phyloP scores from a whole-genome alignment of 495 filamentous ascomycete genomes.

The Glonium stellatum region DNA sequence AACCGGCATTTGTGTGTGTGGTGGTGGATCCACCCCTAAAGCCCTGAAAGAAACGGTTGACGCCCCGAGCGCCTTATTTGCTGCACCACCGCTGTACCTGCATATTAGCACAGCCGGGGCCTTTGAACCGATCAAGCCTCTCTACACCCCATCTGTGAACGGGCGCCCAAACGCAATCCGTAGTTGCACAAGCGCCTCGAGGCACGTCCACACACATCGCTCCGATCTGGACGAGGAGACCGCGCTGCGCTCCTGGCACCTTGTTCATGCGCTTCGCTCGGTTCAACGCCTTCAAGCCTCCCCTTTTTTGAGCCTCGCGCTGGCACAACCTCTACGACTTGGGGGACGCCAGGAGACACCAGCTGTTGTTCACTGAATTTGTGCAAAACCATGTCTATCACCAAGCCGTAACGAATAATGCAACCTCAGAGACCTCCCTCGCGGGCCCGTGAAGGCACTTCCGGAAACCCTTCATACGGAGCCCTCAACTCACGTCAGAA shows the following conservation, averaged over 20 bases:
- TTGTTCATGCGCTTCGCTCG: slow-evolving; percentile 18
- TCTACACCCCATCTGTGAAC: background rate
- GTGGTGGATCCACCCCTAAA: background rate
- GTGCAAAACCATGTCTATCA: slow-evolving; percentile 25
- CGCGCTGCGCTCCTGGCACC: slow-evolving; percentile 2
- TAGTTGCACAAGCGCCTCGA: background rate
- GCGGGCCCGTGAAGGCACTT: slow-evolving; percentile 11
- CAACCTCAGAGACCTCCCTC: slow-evolving; percentile 14
- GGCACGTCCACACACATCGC: background rate
- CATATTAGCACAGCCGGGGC: background rate
- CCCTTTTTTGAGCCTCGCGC: slow-evolving; percentile 18
- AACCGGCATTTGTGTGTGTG: background rate
- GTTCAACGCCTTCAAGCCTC: slow-evolving; percentile 13
- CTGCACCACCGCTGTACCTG: background rate
- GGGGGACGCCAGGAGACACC: slow-evolving; percentile 7
- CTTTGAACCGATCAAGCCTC: background rate
- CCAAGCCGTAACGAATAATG: slow-evolving; percentile 13
- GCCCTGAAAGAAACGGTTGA: background rate
- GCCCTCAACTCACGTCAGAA: slow-evolving; percentile 16
- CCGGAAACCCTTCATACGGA: background rate
- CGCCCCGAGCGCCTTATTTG: background rate
- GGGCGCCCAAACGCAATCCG: background rate
- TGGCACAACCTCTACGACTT: slow-evolving; percentile 1
- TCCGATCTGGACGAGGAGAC: slow-evolving; percentile 4
- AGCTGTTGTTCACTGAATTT: slow-evolving; percentile 18